phyloP scores from a whole-genome alignment of 148 eudicot species.

The Cornus kousa region DNA sequence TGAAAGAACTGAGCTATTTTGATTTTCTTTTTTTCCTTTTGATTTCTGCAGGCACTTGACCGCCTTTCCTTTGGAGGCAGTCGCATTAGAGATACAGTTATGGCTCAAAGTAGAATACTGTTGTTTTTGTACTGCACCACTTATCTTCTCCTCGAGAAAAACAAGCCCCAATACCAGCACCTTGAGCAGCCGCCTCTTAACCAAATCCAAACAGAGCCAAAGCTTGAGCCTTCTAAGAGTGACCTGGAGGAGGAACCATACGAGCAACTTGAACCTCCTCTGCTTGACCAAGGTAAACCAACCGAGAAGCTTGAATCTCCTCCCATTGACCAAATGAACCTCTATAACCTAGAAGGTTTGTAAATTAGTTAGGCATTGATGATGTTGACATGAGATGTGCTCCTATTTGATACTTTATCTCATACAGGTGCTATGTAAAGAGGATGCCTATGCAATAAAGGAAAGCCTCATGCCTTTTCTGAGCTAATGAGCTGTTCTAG shows the following conservation, averaged over 20 bases:
- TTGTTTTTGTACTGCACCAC: conserved; percentile 88
- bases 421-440: conserved; percentile 73
- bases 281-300: conserved; percentile 37
- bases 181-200: conserved; percentile 60
- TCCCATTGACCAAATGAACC: conserved; percentile 51
- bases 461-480: conserved; percentile 25
- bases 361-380: conserved; percentile 60
- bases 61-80: conserved; percentile 78
- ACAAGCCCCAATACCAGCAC: conserved; percentile 79
- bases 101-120: conserved; percentile 82
- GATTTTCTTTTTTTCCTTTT: background rate
- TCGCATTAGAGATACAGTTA: conserved; percentile 61
- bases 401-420: conserved; percentile 54
- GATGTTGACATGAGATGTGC: conserved; percentile 40
- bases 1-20: background rate
- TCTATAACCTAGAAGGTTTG: conserved; percentile 85
- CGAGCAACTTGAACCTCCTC: conserved; percentile 37
- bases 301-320: conserved; percentile 44
- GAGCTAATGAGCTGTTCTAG: conserved; percentile 19
- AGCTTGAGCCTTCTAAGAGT: conserved; percentile 39
- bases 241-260: conserved; percentile 27
- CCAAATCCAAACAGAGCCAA: conserved; percentile 26
- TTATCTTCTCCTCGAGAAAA: conserved; percentile 84
- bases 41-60: conserved; percentile 67
- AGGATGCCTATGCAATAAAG: conserved; percentile 35